Base-by-base conservation (phyloP, 495 filamentous ascomycete genomes). In the Clohesyomyces aquaticus region DNA sequence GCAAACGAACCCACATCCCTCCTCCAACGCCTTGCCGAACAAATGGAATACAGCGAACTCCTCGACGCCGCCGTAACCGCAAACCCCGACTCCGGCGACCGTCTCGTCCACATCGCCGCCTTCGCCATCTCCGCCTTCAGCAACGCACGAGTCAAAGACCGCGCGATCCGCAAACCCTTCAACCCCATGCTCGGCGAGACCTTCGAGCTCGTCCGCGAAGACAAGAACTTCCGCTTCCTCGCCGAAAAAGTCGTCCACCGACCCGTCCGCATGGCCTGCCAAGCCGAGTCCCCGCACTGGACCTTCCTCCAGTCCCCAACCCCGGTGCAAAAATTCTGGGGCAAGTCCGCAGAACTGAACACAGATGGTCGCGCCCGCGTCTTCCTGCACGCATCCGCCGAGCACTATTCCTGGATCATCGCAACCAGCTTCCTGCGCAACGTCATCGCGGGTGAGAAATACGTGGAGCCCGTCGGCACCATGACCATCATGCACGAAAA, bases 161-260 rank as follows among this genome's bases (percentile, higher is more conserved):
- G 94, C 12, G 87, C 95, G 21, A 91, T 96, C 68, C 89, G 94
- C 66, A 98, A 98, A 77, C 94, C 94, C 0, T 98, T 98, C 80
- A 98, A 97, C 72, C 95, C 94, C 35, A 91, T 98, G 79, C 84
- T 98, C 0, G 95, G 95, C 59, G 94, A 98, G 74, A 98, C 95
- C 0, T 98, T 83, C 71, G 94, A 98, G 74, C 83, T 98, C 8
- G 85, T 98, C 42, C 87, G 93, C 51, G 89, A 93, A 72, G 93
- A 96, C 29, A 85, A 85, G 43, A 91, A 91, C 2, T 96, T 93
- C 76, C 88, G 94, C 45, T 87, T 98, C 70, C 74, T 98, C 8
- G 88, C 91, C 8, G 94, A 98, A 70, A 98, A 98, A 70, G 89
- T 98, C 50, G 88, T 83, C 3, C 94, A 98, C 73, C 88, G 93